Percentiles rank a stretch among this genome's conserved stretches.
phyloP scores from a whole-genome alignment of 2,329 filamentous ascomycete genomes.

The Fusarium sp. region DNA sequence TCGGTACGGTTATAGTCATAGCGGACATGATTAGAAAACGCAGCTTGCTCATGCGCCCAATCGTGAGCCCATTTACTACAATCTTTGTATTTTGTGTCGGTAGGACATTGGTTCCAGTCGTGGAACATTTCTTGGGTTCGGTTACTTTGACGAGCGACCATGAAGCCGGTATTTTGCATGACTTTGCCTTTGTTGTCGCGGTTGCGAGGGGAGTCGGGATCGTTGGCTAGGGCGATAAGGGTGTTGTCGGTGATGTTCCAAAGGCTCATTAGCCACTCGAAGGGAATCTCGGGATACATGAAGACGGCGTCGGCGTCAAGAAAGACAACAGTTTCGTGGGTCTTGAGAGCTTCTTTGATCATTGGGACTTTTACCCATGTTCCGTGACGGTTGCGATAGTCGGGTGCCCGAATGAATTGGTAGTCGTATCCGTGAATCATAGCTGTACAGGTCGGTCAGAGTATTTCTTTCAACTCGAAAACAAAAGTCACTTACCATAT shows the following conservation, averaged over 20 bases:
- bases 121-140: slow-evolving; percentile 37
- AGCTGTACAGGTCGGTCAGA: slow-evolving; percentile 9
- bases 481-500: slow-evolving; percentile 19
- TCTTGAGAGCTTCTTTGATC: slow-evolving; percentile 52
- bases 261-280: slow-evolving; percentile 61
- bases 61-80: slow-evolving; percentile 41
- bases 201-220: slow-evolving; percentile 55
- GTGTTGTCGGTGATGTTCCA: slow-evolving; percentile 57
- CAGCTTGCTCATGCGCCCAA: slow-evolving; percentile 48
- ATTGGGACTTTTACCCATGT: slow-evolving; percentile 60
- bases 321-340: slow-evolving; percentile 58
- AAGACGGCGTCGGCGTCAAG: slow-evolving; percentile 60
- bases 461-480: fast-evolving
- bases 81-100: slow-evolving; percentile 8
- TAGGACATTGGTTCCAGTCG: slow-evolving; percentile 18
- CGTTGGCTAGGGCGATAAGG: slow-evolving; percentile 58
- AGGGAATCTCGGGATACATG: slow-evolving; percentile 55
- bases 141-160: slow-evolving; percentile 39
- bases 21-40: slow-evolving; percentile 43
- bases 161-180: slow-evolving; percentile 39
- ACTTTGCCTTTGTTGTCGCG: slow-evolving; percentile 47
- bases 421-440: slow-evolving; percentile 62
- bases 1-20: slow-evolving; percentile 42
- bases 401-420: slow-evolving; percentile 57
- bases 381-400: slow-evolving; percentile 55